Percentiles rank a stretch among this genome's conserved stretches.
Evolutionary conservation across 2,329 filamentous ascomycete genomes (phyloP).

Genomic region (Arthrinium phaeospermum): DNA sequence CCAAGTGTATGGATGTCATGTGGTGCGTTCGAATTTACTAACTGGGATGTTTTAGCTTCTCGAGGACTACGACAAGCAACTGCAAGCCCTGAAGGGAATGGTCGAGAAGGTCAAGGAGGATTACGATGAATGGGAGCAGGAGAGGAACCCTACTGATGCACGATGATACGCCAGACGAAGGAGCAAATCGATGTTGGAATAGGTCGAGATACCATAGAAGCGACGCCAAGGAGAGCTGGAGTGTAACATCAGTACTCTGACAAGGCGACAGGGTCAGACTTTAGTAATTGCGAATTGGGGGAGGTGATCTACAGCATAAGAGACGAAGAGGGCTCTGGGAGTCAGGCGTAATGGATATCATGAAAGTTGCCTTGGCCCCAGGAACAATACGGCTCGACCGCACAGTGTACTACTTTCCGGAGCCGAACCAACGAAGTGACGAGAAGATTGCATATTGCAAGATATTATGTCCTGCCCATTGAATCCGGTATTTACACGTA

Average conservation of each 20-base stretch:
- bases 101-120: conserved; percentile 67
- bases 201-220: conserved; percentile 9
- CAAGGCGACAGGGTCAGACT: neutral
- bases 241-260: neutral
- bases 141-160: conserved; percentile 31
- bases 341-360: conserved; percentile 7
- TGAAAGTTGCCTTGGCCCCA: neutral
- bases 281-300: neutral
- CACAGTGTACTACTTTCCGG: too few relatives aligned
- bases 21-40: conserved; percentile 22
- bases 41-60: conserved; percentile 61
- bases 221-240: neutral
- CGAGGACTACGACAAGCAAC: conserved; percentile 81
- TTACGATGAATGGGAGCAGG: conserved; percentile 61
- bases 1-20: neutral
- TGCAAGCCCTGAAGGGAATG: conserved; percentile 77
- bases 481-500: neutral
- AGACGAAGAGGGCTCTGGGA: conserved; percentile 5
- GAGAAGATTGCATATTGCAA: neutral
- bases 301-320: conserved; percentile 3
- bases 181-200: neutral
- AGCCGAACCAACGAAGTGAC: neutral
- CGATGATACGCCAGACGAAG: neutral
- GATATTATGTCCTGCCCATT: neutral
- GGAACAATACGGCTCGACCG: too few relatives aligned